phyloP scores from a whole-genome alignment of 2,329 filamentous ascomycete species.

The Cladophialophora bantiana region DNA sequence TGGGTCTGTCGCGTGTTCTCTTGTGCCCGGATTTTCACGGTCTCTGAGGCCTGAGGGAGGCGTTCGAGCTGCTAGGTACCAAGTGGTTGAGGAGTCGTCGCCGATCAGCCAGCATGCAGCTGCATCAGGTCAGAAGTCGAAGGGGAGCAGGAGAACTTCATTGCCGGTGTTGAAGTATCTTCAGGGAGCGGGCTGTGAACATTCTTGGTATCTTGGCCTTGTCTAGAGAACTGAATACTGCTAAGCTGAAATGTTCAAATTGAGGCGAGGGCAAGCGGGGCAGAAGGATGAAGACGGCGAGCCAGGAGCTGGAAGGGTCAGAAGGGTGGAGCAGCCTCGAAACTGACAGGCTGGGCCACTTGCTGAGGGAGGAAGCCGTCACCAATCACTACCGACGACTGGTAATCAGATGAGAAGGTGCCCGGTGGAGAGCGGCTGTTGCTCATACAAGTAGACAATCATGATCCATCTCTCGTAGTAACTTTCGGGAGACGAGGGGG shows the following conservation, averaged over 20 bases:
- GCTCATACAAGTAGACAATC: not conserved
- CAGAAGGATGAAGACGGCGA: constrained; percentile 14
- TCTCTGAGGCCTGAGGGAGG: not conserved
- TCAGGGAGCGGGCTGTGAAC: constrained; percentile 26
- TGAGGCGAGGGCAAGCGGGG: constrained; percentile 34
- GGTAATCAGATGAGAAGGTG: constrained; percentile 10
- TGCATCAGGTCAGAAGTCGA: constrained; percentile 37
- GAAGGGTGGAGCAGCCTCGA: constrained; percentile 23
- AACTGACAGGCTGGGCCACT: constrained; percentile 2
- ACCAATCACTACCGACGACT: constrained; percentile 11
- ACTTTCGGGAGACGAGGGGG: not conserved
- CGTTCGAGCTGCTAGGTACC: not conserved
- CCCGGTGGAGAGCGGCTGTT: not conserved
- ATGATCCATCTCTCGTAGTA: not conserved
- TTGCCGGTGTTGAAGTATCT: constrained; percentile 22
- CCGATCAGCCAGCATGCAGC: constrained; percentile 38
- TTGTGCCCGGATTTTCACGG: not conserved
- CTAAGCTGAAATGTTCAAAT: constrained; percentile 35
- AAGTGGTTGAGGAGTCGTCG: constrained; percentile 1
- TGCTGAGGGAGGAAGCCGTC: constrained; percentile 8
- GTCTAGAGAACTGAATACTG: constrained; percentile 30
- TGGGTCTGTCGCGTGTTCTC: not conserved
- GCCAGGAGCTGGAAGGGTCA: constrained; percentile 13
- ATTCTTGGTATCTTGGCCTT: constrained; percentile 31
- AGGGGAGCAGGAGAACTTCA: constrained; percentile 31